These are phyloP conservation scores for Prunus armeniaca DNA, from an alignment of 306 rosid species.

Conservation along the genomic window DNA sequence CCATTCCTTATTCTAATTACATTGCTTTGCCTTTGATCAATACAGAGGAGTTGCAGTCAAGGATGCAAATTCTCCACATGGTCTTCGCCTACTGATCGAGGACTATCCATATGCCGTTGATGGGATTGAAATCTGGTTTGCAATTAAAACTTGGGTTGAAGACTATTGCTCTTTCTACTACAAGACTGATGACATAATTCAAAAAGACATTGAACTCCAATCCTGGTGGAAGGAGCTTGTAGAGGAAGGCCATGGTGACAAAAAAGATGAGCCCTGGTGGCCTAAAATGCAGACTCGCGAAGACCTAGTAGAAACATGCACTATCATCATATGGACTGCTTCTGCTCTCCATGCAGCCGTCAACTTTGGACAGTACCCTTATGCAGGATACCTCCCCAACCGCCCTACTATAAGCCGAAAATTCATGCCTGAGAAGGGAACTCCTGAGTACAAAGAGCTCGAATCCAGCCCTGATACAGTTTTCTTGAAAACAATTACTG, in stretches of 20 bases:
- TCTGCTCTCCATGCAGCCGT: constrained; percentile 78
- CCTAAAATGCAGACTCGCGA: constrained; percentile 38
- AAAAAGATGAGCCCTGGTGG: constrained; percentile 57
- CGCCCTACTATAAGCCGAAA: constrained; percentile 56
- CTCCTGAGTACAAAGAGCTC: constrained; percentile 51
- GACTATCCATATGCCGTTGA: constrained; percentile 64
- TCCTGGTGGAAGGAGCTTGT: constrained; percentile 64
- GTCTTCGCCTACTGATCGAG: constrained; percentile 53
- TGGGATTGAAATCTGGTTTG: constrained; percentile 58
- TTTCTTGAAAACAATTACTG: constrained; percentile 53
- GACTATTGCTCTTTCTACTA: constrained; percentile 56
- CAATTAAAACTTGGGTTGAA: constrained; percentile 52
- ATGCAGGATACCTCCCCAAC: constrained; percentile 65
- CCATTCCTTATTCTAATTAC: not conserved
- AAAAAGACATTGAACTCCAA: constrained; percentile 54
- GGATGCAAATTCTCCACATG: constrained; percentile 46
- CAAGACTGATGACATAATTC: constrained; percentile 36
- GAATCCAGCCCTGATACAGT: constrained; percentile 34
- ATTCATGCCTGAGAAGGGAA: constrained; percentile 60
- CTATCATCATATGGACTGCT: constrained; percentile 59
- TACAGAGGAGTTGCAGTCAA: constrained; percentile 63
- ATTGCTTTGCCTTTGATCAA: not conserved
- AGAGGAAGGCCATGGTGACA: constrained; percentile 59
- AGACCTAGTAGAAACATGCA: constrained; percentile 41
- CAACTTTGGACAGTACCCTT: constrained; percentile 66